These are phyloP conservation scores for Penicillium samsonianum DNA, from an alignment of 495 filamentous ascomycete genomes.

Conservation along the genomic window DNA sequence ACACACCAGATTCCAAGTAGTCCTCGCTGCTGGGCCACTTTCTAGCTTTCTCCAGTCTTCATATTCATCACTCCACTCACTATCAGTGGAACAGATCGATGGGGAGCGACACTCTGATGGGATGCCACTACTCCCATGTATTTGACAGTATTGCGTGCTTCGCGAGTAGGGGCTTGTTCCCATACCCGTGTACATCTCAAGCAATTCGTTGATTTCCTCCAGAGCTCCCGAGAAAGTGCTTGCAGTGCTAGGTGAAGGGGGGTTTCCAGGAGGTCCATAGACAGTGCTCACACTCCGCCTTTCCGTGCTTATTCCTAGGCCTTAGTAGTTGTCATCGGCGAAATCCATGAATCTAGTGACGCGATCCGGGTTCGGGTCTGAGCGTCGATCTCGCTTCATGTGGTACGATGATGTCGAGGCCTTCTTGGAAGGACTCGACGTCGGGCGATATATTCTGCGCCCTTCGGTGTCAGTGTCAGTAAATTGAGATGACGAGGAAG, in stretches of 20 bases:
- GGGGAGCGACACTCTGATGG: neutral
- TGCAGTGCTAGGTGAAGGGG: neutral
- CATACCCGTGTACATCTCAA: constrained; percentile 13
- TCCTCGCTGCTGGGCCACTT: constrained; percentile 3
- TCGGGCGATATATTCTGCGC: neutral
- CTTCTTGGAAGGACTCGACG: neutral
- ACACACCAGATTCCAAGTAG: constrained; percentile 18
- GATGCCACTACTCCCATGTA: neutral
- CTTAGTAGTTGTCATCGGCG: neutral
- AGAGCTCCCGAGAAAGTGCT: neutral
- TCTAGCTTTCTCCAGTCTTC: neutral
- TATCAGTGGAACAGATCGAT: constrained; percentile 8
- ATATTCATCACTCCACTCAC: constrained; percentile 19
- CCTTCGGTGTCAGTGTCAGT: neutral
- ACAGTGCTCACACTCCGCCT: neutral
- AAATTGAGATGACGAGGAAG: neutral
- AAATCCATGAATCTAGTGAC: constrained; percentile 1
- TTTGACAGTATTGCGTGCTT: neutral
- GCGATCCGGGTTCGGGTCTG: neutral
- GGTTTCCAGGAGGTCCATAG: neutral
- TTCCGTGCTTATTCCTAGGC: neutral
- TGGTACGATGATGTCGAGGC: neutral
- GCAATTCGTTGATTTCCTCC: constrained; percentile 11
- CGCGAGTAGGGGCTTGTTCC: neutral
- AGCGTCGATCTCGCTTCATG: neutral